phyloP scores from a whole-genome alignment of 1,139 yeast genomes.

The Pichia norvegensis region DNA sequence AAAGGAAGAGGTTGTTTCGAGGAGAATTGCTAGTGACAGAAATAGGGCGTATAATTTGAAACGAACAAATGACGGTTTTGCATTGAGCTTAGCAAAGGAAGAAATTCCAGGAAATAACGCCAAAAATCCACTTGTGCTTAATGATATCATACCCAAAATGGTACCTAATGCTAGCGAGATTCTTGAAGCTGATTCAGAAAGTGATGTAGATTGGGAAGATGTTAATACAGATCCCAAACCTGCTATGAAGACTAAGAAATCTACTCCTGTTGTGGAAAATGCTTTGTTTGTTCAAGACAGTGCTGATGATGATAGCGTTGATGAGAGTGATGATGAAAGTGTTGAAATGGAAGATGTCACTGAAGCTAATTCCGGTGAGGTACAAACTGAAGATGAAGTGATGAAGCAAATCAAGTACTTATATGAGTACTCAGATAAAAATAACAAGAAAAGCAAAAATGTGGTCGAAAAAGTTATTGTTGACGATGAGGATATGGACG shows the following conservation, averaged over 20 bases:
- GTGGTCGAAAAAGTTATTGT: neutral
- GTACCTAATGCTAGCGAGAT: neutral
- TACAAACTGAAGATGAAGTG: constrained; percentile 8
- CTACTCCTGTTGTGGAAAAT: neutral
- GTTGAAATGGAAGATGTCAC: constrained; percentile 13
- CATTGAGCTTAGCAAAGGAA: constrained; percentile 47
- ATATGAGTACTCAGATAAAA: constrained; percentile 25
- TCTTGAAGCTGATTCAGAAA: neutral
- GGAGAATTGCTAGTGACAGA: constrained; percentile 79
- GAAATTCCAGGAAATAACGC: constrained; percentile 34
- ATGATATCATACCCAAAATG: constrained; percentile 6
- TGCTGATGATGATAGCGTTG: constrained; percentile 1
- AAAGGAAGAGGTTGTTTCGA: constrained; percentile 30
- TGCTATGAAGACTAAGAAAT: constrained; percentile 1
- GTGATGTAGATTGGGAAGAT: constrained; percentile 15
- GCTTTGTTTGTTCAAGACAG: constrained; percentile 10
- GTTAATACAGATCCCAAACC: constrained; percentile 26
- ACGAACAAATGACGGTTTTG: constrained; percentile 81
- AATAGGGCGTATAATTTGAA: constrained; percentile 70
- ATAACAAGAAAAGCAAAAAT: constrained; percentile 13
- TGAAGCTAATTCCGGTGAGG: neutral
- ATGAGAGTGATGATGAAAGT: constrained; percentile 9
- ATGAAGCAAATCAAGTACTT: constrained; percentile 26
- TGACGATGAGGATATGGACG: constrained; percentile 9
- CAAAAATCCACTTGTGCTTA: constrained; percentile 23